Conservation (phyloP, 140 eudicot species). For the Bidens hawaiensis region DNA sequence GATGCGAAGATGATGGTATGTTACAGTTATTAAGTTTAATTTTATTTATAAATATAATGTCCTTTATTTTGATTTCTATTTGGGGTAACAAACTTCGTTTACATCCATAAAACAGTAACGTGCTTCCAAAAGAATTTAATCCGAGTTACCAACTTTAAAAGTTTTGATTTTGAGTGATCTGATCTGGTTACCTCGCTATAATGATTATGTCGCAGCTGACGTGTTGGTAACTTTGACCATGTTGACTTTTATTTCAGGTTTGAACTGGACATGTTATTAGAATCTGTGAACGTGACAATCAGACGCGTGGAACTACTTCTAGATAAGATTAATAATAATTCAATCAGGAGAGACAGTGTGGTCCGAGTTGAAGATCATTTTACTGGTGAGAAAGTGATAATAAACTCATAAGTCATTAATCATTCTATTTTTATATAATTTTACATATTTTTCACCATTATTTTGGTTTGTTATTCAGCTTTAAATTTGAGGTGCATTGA, state of each 20-base stretch:
- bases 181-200: constrained; percentile 9
- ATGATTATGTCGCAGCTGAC: neutral
- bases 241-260: constrained; percentile 41
- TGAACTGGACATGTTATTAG: constrained; percentile 86
- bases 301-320: constrained; percentile 70
- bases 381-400: constrained; percentile 43
- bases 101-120: neutral
- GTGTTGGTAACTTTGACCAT: neutral
- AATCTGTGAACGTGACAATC: constrained; percentile 63
- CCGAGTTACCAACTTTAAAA: neutral
- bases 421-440: neutral
- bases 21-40: neutral
- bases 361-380: constrained; percentile 60
- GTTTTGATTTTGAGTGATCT: constrained; percentile 5
- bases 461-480: constrained; percentile 39
- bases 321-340: constrained; percentile 48
- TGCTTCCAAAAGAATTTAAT: neutral
- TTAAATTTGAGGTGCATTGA: constrained; percentile 84
- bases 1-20: constrained; percentile 95
- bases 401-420: neutral
- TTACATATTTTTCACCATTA: neutral
- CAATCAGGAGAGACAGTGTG: constrained; percentile 34
- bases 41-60: neutral
- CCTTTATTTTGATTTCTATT: constrained; percentile 1
- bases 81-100: neutral